Conservation (phyloP, 2,329 filamentous ascomycete species). For the Penicillium glabrum region DNA sequence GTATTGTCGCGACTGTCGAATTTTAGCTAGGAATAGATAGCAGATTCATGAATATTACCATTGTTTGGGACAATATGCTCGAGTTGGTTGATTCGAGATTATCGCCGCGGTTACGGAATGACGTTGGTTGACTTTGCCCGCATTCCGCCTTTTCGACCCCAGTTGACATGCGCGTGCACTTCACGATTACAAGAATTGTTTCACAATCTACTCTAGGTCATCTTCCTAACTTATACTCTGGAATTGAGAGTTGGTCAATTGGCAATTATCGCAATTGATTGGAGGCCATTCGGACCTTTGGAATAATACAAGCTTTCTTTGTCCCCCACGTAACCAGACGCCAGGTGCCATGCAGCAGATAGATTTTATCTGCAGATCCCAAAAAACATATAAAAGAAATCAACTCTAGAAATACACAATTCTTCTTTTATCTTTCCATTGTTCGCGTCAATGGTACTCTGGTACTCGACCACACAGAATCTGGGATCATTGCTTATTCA, state of each 20-base stretch:
- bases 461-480: background rate
- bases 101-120: background rate
- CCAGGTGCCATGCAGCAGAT: slow-evolving; percentile 38
- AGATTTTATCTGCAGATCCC: slow-evolving; percentile 13
- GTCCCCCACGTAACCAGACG: slow-evolving; percentile 30
- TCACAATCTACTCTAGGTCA: background rate
- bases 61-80: background rate
- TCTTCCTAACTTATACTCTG: background rate
- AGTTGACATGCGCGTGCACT: background rate
- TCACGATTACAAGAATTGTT: background rate
- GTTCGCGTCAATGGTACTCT: background rate
- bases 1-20: slow-evolving; percentile 89
- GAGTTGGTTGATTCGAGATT: background rate
- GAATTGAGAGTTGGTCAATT: background rate
- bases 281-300: background rate
- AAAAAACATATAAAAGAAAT: background rate
- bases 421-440: slow-evolving; percentile 1
- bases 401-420: slow-evolving; percentile 26
- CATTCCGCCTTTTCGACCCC: slow-evolving; percentile 4
- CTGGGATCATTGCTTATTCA: slow-evolving; percentile 12
- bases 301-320: slow-evolving; percentile 8
- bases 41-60: background rate
- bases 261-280: background rate
- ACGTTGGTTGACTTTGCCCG: background rate
- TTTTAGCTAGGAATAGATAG: slow-evolving; percentile 2